Base-by-base conservation (phyloP, 2,329 filamentous ascomycete genomes). In the Geosmithia morbida region DNA sequence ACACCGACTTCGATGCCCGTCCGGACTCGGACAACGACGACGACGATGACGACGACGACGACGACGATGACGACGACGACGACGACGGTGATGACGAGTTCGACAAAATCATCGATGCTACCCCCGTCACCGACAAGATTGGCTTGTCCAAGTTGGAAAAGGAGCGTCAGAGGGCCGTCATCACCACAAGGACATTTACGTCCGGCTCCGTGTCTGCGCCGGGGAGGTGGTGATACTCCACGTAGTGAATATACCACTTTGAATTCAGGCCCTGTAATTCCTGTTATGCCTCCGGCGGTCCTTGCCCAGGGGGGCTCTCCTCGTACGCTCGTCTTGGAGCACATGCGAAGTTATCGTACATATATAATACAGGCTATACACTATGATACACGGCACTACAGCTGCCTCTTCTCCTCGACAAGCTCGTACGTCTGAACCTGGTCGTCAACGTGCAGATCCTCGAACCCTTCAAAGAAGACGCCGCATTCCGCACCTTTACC, bases 401-500 rank as follows among this genome's bases (percentile, higher is more conserved):
- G 53, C 20, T 54, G 62, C 51, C 87, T 74, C 71, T 84, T 84
- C 66, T 92, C 86, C 48, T 65, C 66, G 17, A 81, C 74, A 64
- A 89, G 84, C 59, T 95, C 87, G 58, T 89, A 94, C 33, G 81
- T 82, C 68, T 97, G 92, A 51, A 98, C 75, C 61, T 83, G 77
- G 65, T 98, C 92, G 26, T 90, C 92, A 14, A 79, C 70, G 57
- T 82, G 63, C 60, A 97, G 84, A 19, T 79, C 84, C 44, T 83
- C 72, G 79, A 87, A 98, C 30, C 72, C 75, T 2, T 83, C 79
- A 57, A 98, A 90, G 46, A 79, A 81, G 54, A 98, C 82, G 54
- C 92, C 92, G 57, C 92, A 98, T 65, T 98, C 92, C n/a, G 75
- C 79, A 49, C 88, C 89, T 66, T 94, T 97, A 57, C 80, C 81